Evolutionary conservation across 2,329 filamentous ascomycete genomes (phyloP).

Genomic region (Aspergillus fumigatiaffinis): DNA sequence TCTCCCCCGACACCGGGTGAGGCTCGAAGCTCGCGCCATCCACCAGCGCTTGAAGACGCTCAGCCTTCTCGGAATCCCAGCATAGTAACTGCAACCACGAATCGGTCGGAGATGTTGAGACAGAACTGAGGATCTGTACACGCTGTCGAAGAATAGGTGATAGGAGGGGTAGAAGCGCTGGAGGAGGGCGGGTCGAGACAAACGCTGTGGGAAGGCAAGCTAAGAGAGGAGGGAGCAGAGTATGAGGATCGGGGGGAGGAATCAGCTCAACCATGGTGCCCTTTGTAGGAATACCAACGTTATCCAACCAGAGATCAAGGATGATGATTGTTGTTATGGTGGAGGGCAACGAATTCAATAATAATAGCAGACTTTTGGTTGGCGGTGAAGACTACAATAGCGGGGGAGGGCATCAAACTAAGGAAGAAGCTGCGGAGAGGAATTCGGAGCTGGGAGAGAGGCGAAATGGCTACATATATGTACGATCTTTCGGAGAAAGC

Average conservation of each 20-base stretch:
- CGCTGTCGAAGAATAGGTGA: slow-evolving; percentile 62
- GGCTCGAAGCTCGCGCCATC: slow-evolving; percentile 56
- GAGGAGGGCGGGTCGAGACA: slow-evolving; percentile 56
- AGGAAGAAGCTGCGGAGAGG: not conserved
- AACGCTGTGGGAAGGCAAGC: slow-evolving; percentile 61
- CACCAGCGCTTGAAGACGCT: slow-evolving; percentile 51
- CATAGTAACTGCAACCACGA: slow-evolving; percentile 59
- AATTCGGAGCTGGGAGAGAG: not conserved
- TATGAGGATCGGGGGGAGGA: slow-evolving; percentile 52
- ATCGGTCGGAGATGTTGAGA: slow-evolving; percentile 39
- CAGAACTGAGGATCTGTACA: slow-evolving; percentile 52
- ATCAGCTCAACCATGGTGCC: slow-evolving; percentile 52
- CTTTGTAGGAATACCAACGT: not conserved
- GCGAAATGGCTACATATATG: not conserved
- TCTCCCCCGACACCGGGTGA: slow-evolving; percentile 62
- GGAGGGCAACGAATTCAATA: not conserved
- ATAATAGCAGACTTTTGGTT: not conserved
- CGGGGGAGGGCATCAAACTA: not conserved
- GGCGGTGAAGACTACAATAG: not conserved
- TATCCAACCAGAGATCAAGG: not conserved
- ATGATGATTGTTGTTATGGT: not conserved
- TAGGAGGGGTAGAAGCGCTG: slow-evolving; percentile 57
- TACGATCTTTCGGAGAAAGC: not conserved
- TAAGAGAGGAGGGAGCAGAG: slow-evolving; percentile 59
- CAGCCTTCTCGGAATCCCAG: slow-evolving; percentile 53